Base-by-base conservation (phyloP, 495 filamentous ascomycete genomes). In the Neurospora sp. region DNA sequence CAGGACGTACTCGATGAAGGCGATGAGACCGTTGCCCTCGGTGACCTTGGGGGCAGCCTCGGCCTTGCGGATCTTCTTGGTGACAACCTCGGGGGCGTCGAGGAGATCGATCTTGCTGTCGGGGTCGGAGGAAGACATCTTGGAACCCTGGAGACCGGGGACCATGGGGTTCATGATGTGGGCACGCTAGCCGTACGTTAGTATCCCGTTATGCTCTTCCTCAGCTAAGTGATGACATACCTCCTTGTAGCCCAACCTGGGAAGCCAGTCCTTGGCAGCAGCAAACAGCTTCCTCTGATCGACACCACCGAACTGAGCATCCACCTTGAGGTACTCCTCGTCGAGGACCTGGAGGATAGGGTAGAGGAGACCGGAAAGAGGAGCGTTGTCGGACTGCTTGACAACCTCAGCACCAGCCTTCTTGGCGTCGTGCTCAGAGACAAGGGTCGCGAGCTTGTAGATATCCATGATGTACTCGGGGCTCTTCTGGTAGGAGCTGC, bases 101-200 rank as follows among this genome's bases (percentile, higher is more conserved):
- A 99, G 86, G 9, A 99, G 85, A 80, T 98, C 96, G 75, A 98
- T 97, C 85, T 99, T 97, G 69, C 86, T 91, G 77, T 93, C 91
- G 48, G 75, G 78, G 68, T 86, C 83, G 77, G 86, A 88, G 12
- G 87, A 85, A 73, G 86, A 88, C 90, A 92, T 95, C 83, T 97
- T 97, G 42, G 78, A 81, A 31, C 91, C 96, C 20, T 93, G 93
- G 3, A 98, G 81, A 18, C 96, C 95, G 0, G 93, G 89, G 8
- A 98, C 90, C 91, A 99, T 97, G 2, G 92, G 88, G 76, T 93
- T 97, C 86, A 98, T 92, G 68, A 97, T 77, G 82, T 98, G 95
- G 38, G 93, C 93, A 46, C 94, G 88, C 82, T 86, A 44, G 27
- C 59, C 37, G 16, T 42, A 3, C n/a, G 16, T 53, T 53, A 53